Evolutionary conservation across 2,329 filamentous ascomycete genomes (phyloP), one percentile per base, ranked within the genome.

Genomic region (Sporothrix variecibatus): DNA sequence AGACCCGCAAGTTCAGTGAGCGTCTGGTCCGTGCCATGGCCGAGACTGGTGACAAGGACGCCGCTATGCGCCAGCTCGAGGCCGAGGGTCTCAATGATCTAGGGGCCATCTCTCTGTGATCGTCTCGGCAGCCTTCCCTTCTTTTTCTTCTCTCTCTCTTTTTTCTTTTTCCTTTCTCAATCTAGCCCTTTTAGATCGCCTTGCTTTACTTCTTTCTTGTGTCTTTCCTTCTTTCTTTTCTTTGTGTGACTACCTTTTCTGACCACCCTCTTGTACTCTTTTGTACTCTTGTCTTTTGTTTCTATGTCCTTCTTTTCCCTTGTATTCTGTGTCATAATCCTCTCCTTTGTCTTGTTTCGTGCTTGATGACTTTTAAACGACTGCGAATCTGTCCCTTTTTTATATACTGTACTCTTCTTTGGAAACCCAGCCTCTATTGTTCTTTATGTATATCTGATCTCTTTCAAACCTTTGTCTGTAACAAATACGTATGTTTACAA

Each of bases 21-120:
- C 90, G 90, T 8, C 91, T 92, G 40, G 83, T 92, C 76, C 89
- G 89, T 81, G 92, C 91, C 9, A 89, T 94, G 0, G 85, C 88
- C 73, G 92, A 91, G 12, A 92, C 90, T 0, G 93, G 93, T 0
- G 93, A 92, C 2, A 46, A 23, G 3, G 91, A 94, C 77, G 84
- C 90, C 4, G 82, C 85, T 71, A 85, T 67, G 62, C 62, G 62
- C 62, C n/a, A 85, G 80, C 65, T 75, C 15, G 73, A 71, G 58
- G 67, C 46, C 5, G 71, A 75, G 3, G 73, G 69, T 1, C 73
- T 77, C 5, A 46, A 26, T 7, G 53, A 70, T 4, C 46, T 74
- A 3, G 26, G 62, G 23, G 34, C 49, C 58, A 46, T 69, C 26
- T 46, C 67, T 38, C 43, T 69, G 7, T 69, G n/a, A 51, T 38